A percentile compares a stretch with the other conserved stretches of the same genome.
Conservation (phyloP, 1,284 basidiomycete species). For the Microstroma glucosiphilum region DNA sequence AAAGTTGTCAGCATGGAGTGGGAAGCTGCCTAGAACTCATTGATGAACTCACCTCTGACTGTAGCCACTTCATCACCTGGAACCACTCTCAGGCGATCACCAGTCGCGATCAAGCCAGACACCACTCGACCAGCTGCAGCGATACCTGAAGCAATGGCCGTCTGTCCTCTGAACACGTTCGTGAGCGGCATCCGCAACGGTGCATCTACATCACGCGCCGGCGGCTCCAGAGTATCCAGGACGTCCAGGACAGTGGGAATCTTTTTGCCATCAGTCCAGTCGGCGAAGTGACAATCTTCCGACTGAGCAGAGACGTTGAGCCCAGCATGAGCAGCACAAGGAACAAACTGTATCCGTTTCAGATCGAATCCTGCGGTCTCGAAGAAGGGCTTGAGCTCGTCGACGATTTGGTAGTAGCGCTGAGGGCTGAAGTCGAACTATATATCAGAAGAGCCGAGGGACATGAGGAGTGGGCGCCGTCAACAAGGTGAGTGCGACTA, state of each 20-base stretch:
- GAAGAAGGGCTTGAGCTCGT: conserved; percentile 71
- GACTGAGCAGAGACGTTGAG: conserved; percentile 67
- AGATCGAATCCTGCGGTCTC: conserved; percentile 76
- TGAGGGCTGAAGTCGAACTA: conserved; percentile 61
- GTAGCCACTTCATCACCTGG: conserved; percentile 85
- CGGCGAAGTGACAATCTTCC: conserved; percentile 68
- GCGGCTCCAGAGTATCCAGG: conserved; percentile 67
- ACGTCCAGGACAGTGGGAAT: conserved; percentile 71
- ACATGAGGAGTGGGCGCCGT: not conserved
- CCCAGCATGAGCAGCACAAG: conserved; percentile 82
- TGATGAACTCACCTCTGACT: conserved; percentile 52
- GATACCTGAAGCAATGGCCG: conserved; percentile 64
- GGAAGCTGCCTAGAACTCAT: not conserved
- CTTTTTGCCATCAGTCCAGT: conserved; percentile 53
- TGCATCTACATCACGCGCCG: conserved; percentile 64
- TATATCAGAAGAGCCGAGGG: conserved; percentile 60
- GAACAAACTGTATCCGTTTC: conserved; percentile 73
- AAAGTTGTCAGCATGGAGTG: not conserved
- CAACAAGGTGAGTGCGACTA: not conserved
- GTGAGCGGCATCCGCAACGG: conserved; percentile 83
- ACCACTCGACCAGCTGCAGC: conserved; percentile 81
- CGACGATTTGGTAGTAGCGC: conserved; percentile 79
- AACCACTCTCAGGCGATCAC: conserved; percentile 75
- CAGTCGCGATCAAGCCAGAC: conserved; percentile 82
- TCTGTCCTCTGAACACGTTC: conserved; percentile 85